These are phyloP conservation scores for Ganoderma lucidum DNA, from an alignment of 1,284 basidiomycete genomes.

Conservation along the genomic window DNA sequence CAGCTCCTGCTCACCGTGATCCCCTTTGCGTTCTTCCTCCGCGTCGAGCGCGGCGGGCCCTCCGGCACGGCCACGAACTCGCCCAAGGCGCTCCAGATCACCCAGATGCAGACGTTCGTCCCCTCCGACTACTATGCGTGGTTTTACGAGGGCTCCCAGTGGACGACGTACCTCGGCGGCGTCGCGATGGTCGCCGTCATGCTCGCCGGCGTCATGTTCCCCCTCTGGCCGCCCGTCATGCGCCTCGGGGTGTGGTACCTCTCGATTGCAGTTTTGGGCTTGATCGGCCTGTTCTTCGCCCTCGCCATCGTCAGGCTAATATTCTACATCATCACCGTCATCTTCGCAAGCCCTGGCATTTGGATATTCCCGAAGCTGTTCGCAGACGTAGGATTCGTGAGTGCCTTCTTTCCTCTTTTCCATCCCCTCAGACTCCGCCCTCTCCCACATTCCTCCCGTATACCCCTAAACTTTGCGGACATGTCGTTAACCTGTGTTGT, in stretches of 20 bases:
- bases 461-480: neutral
- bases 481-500: neutral
- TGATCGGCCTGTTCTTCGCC: slow-evolving; percentile 92
- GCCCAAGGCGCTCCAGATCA: slow-evolving; percentile 85
- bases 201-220: slow-evolving; percentile 99
- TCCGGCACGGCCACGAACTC: slow-evolving; percentile 74
- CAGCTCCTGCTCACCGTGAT: slow-evolving; percentile 78
- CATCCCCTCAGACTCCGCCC: neutral
- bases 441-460: neutral
- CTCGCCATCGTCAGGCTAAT: slow-evolving; percentile 94
- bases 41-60: slow-evolving; percentile 82
- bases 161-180: slow-evolving; percentile 94
- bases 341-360: slow-evolving; percentile 90
- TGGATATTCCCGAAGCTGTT: slow-evolving; percentile 99
- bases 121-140: slow-evolving; percentile 90
- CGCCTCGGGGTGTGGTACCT: slow-evolving; percentile 98
- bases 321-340: slow-evolving; percentile 92
- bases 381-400: slow-evolving; percentile 97
- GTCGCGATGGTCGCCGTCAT: slow-evolving; percentile 93
- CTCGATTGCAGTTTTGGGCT: slow-evolving; percentile 86
- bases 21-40: slow-evolving; percentile 89
- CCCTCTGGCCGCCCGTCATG: slow-evolving; percentile 94
- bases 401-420: slow-evolving; percentile 45
- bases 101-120: slow-evolving; percentile 84
- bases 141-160: slow-evolving; percentile 96